Base-by-base conservation (phyloP, 139 green algal genomes). In the Penium margaritaceum region DNA sequence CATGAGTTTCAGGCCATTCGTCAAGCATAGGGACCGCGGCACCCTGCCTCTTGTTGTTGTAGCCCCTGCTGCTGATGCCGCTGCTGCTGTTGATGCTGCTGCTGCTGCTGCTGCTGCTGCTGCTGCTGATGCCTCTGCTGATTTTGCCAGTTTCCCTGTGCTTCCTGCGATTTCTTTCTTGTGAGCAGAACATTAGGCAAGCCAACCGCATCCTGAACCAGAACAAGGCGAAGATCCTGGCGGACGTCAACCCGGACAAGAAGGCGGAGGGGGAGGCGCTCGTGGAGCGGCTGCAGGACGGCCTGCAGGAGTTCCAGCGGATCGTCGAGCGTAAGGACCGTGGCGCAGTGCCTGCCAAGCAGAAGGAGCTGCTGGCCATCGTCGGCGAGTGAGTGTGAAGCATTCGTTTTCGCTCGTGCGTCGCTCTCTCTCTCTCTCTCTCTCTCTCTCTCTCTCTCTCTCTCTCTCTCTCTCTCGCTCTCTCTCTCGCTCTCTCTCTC, bases 21-120 rank as follows among this genome's bases (percentile, higher is more conserved):
- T 96, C 0, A 86, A 92, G n/a, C 68, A 66, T 19, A 81, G 89
- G 73, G 86, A 96, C 86, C 96, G 96, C 87, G 84, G 93, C 71
- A 80, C 51, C 39, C 44, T 85, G 15, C n/a, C 47, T 24, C n/a
- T n/a, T n/a, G n/a, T n/a, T n/a, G n/a, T n/a, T n/a, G n/a, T n/a
- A n/a, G n/a, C n/a, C n/a, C n/a, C n/a, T n/a, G n/a, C n/a, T n/a
- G n/a, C n/a, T n/a, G n/a, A n/a, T n/a, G n/a, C n/a, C n/a, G n/a
- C n/a, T n/a, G n/a, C n/a, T n/a, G n/a, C n/a, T n/a, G n/a, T n/a
- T n/a, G n/a, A n/a, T n/a, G n/a, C n/a, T n/a, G n/a, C n/a, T n/a
- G n/a, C n/a, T n/a, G n/a, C n/a, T n/a, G n/a, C n/a, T n/a, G n/a
- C n/a, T n/a, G n/a, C n/a, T n/a, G n/a, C n/a, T n/a, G n/a, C n/a